Evolutionary conservation across 352 stramenopile species (phyloP).

Genomic region (Pythium phragmiticola): DNA sequence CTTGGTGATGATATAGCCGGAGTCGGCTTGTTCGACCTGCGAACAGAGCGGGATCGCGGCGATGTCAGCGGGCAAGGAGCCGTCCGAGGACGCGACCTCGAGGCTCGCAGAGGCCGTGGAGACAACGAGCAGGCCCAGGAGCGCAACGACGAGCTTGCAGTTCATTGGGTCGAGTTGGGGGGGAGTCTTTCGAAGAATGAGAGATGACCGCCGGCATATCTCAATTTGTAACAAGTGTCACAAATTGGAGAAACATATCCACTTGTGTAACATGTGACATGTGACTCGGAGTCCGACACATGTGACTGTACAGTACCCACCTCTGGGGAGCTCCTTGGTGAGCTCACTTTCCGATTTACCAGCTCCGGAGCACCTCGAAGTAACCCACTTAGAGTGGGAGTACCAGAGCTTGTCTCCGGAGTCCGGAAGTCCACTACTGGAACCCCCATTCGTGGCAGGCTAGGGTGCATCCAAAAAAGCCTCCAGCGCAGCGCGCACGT

Average conservation of each 20-base stretch:
- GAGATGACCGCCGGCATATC: not conserved
- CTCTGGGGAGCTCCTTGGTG: too few species aligned
- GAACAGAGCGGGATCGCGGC: constrained; percentile 45
- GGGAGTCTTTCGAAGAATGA: not conserved
- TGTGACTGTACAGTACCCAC: too few species aligned
- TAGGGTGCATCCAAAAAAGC: too few species aligned
- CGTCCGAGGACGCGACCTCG: constrained; percentile 26
- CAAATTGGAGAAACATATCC: not conserved
- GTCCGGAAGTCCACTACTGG: too few species aligned
- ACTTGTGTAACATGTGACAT: too few species aligned
- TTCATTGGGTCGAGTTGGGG: constrained; percentile 6
- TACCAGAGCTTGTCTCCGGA: too few species aligned
- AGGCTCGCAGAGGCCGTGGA: constrained; percentile 4
- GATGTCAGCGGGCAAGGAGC: constrained; percentile 5
- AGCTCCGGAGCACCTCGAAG: too few species aligned
- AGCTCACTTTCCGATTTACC: too few species aligned
- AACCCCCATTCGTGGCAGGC: too few species aligned
- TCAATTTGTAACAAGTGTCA: constrained; percentile 3
- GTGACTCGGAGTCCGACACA: too few species aligned
- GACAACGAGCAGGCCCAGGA: constrained; percentile 6
- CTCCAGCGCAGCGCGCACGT: too few species aligned
- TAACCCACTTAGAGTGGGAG: too few species aligned
- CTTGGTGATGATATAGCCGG: constrained; percentile 34
- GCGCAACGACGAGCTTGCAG: constrained; percentile 4
- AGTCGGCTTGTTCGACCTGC: constrained; percentile 39